Evolutionary conservation across 257 asterid genomes (phyloP), one percentile per base, ranked within the genome.

Genomic region (Penstemon barbatus): DNA sequence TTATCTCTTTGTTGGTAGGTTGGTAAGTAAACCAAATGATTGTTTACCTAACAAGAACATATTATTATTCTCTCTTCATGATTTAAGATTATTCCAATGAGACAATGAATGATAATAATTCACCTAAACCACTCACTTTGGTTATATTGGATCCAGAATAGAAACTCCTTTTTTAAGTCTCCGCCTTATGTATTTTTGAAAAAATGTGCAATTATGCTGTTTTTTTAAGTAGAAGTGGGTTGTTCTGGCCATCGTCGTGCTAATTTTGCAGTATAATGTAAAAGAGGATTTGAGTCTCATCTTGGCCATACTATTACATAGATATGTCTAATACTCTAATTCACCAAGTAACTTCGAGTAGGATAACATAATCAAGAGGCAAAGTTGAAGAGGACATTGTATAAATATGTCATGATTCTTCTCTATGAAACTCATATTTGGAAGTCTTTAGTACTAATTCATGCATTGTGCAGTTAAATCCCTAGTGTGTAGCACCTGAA

Each of bases 21-120:
- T 51, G 70, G 70, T 71, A 54, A 59, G 39, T 4, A 19, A 46
- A 65, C 39, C 8, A 57, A 64, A 55, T 54, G 45, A 62, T 52
- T 39, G 40, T 5, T 6, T 15, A 15, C 25, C 63, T 0, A 8
- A 46, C 51, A 10, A 19, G 66, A 70, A 38, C 40, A 52, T 52
- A 71, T 41, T 1, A 61, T 9, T 8, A 45, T 36, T 8, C 44
- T 37, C 18, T n/a, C 11, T 45, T 44, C 33, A 25, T 25, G 33
- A 25, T 25, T 0, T 25, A 8, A 19, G 49, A 36, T 13, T 8
- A 4, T 50, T 13, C 19, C 54, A 10, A 46, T 57, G 66, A n/a
- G 42, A 8, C 38, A 57, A 7, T 12, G 18, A 3, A 18, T 13
- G 10, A 8, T 69, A 8, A 13, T 19, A 11, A 57, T 8, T 39